Base-by-base conservation (phyloP, 192 early-diverging fungal genomes). In the Coemansia sp. region DNA sequence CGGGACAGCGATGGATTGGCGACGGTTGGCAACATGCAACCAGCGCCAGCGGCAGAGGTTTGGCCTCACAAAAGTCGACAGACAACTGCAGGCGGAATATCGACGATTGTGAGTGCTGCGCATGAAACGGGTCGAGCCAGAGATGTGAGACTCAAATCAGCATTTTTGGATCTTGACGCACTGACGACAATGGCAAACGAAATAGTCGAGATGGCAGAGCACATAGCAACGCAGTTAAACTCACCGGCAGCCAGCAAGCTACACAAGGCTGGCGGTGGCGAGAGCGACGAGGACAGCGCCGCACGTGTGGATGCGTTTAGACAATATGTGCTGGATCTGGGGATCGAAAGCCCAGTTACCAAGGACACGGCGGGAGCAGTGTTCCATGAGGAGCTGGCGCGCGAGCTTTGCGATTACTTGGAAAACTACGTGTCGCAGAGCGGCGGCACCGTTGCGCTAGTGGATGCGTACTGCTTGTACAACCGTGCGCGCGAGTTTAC, bases 391-490 rank as follows among this genome's bases (percentile, higher is more conserved):
- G 93, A 97, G 64, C 86, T 98, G 31, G 89, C 95, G 6, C 77
- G 87, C 29, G 90, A 98, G 78, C 77, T 98, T 20, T 86, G 88
- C 21, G 92, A 95, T 39, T 95, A 95, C 57, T 71, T 96, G 27
- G 72, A 83, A 22, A 89, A 86, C 46, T 78, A 93, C 23, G 78
- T 95, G 10, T 72, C 79, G 21, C 81, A 84, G 17, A 65, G 86
- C 46, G 86, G 87, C 46, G 90, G 88, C 2, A 93, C 94, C 24
- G 91, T 94, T 73, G 76, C 93, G 21, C 78, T 98, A 1, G 88
- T 91, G 5, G 95, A 97, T 66, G 84, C 95, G 8, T 98, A 96
- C 75, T 97, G 95, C 69, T 68, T 98, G 46, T 96, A 93, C 72
- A 98, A 98, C 72, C 88, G 94, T 4, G 96, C 95, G 6, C 88